Percentiles rank a stretch among this genome's conserved stretches.
These are phyloP conservation scores for Cucumis cinereus DNA, from an alignment of 306 rosid species.

Conservation along the genomic window DNA sequence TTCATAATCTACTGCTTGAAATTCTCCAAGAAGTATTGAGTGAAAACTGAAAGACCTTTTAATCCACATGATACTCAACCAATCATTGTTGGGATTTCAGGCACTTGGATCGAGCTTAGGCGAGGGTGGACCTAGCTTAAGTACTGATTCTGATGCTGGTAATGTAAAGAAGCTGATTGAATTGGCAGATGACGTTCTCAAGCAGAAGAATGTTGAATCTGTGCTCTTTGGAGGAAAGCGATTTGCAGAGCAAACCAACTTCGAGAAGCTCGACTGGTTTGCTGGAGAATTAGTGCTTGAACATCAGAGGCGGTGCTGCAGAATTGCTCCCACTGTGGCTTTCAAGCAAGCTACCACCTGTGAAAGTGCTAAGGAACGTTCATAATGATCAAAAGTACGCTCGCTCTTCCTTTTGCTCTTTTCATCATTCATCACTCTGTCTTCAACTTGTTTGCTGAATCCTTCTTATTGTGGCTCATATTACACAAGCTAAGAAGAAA, in stretches of 20 bases:
- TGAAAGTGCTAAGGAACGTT: conserved; percentile 29
- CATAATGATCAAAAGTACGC: not conserved
- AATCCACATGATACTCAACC: not conserved
- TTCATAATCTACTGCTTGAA: not conserved
- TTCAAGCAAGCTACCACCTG: conserved; percentile 80
- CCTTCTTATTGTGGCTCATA: not conserved
- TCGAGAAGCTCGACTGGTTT: conserved; percentile 92
- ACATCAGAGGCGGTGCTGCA: conserved; percentile 99
- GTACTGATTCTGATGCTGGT: conserved; percentile 60
- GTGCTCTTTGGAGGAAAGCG: conserved; percentile 87
- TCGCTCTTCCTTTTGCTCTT: not conserved
- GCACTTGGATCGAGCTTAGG: conserved; percentile 88
- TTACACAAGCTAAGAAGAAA: not conserved
- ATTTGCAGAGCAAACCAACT: conserved; percentile 67
- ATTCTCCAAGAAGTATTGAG: not conserved
- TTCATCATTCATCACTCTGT: not conserved
- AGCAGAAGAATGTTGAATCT: conserved; percentile 94
- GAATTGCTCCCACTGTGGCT: conserved; percentile 99
- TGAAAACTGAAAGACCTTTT: not conserved
- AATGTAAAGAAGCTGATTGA: conserved; percentile 71
- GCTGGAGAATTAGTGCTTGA: conserved; percentile 94
- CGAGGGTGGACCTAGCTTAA: conserved; percentile 55
- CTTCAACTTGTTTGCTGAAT: not conserved
- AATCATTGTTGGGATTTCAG: conserved; percentile 29
- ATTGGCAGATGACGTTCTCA: conserved; percentile 74